Conservation (phyloP, 2,329 filamentous ascomycete species). For the Hansfordia pulvinata region DNA sequence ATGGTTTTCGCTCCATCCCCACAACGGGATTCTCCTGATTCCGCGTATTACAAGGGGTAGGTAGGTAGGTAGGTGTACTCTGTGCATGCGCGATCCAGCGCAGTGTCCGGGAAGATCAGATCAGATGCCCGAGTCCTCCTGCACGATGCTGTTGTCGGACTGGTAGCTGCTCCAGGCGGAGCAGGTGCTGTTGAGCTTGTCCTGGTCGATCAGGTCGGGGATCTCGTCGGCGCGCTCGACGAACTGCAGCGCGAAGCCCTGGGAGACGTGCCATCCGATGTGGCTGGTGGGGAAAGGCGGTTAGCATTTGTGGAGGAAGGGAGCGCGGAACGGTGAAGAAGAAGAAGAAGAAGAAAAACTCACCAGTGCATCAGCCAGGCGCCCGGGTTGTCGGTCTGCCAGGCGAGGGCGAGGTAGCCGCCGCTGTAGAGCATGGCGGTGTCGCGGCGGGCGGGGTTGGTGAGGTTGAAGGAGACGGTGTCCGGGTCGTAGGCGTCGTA, state of each 20-base stretch:
- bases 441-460: slow-evolving; percentile 34
- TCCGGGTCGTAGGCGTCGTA: slow-evolving; percentile 14
- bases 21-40: too few species aligned
- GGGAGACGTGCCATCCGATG: slow-evolving; percentile 34
- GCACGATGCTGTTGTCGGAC: slow-evolving; percentile 6
- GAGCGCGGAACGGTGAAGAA: too few species aligned
- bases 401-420: slow-evolving; percentile 34
- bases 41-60: too few species aligned
- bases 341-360: slow-evolving; percentile 5
- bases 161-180: slow-evolving; percentile 16
- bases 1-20: too few species aligned
- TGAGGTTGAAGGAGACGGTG: slow-evolving; percentile 15
- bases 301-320: too few species aligned
- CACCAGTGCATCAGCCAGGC: slow-evolving; percentile 26
- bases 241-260: slow-evolving; percentile 39
- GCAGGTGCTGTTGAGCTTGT: slow-evolving; percentile 15
- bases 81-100: too few species aligned
- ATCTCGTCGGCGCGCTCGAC: slow-evolving; percentile 22
- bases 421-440: slow-evolving; percentile 26
- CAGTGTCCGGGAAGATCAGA: too few species aligned
- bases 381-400: slow-evolving; percentile 37
- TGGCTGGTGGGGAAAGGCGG: slow-evolving; percentile 16
- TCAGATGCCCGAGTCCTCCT: slow-evolving; percentile 21
- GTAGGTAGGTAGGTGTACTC: too few species aligned
- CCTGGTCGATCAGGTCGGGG: slow-evolving; percentile 7